These are phyloP conservation scores for Irpex rosettiformis DNA, from an alignment of 1,284 basidiomycete species.

Conservation along the genomic window DNA sequence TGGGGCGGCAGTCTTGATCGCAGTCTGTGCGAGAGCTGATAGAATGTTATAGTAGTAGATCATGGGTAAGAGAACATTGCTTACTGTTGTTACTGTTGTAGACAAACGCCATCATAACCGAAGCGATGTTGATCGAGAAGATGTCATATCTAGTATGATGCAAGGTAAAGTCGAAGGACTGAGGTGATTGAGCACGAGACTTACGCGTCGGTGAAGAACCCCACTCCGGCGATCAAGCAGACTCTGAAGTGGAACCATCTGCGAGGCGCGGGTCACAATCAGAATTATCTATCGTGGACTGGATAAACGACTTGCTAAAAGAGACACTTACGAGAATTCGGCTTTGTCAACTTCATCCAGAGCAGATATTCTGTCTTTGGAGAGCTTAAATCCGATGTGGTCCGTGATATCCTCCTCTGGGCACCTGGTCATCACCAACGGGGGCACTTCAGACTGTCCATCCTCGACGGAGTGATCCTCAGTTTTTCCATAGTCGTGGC, in stretches of 20 bases:
- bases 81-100: constrained; percentile 41
- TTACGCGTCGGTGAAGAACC: constrained; percentile 84
- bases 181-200: constrained; percentile 2
- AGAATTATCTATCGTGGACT: background rate
- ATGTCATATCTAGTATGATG: constrained; percentile 69
- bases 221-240: constrained; percentile 70
- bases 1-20: constrained; percentile 75
- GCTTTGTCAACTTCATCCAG: constrained; percentile 55
- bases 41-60: background rate
- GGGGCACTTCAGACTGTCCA: background rate
- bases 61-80: background rate
- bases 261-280: background rate
- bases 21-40: constrained; percentile 50
- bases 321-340: constrained; percentile 39
- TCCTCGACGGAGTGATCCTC: background rate
- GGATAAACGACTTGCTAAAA: background rate
- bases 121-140: constrained; percentile 75
- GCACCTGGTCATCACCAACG: background rate
- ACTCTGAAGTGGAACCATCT: constrained; percentile 63
- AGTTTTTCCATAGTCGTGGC: no score
- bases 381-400: background rate
- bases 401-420: background rate
- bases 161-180: background rate
- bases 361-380: constrained; percentile 21
- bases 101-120: constrained; percentile 74